A percentile compares a stretch with the other conserved stretches of the same genome.
Conservation (phyloP, 352 stramenopile genomes). For the Phytopythium kandeliae region DNA sequence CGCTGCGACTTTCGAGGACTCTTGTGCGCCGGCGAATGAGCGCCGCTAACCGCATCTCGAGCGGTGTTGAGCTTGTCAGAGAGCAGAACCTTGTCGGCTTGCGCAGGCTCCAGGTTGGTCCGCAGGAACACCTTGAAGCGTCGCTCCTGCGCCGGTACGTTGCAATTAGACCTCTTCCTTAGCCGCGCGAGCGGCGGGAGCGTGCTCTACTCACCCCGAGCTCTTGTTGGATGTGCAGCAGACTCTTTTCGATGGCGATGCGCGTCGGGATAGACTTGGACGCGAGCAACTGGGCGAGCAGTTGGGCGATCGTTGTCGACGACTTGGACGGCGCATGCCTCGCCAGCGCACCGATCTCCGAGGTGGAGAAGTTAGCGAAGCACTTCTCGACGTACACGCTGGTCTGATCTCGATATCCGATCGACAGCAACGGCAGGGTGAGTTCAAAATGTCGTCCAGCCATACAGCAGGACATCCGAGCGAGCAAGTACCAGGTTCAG, state of each 20-base stretch:
- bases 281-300: constrained; percentile 20
- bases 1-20: constrained; percentile 6
- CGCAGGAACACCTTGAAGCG: constrained; percentile 4
- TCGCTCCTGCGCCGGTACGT: constrained; percentile 1
- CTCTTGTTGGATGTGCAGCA: constrained; percentile 25
- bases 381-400: constrained; percentile 60
- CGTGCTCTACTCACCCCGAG: constrained; percentile 27
- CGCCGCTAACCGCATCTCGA: neutral
- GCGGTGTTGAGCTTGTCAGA: neutral
- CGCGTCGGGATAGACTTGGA: constrained; percentile 43
- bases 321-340: constrained; percentile 8
- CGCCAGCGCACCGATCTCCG: constrained; percentile 22
- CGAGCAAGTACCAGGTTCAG: constrained; percentile 46
- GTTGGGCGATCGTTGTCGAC: constrained; percentile 15
- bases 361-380: constrained; percentile 28
- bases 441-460: no score
- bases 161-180: no score
- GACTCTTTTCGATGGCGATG: constrained; percentile 39
- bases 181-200: no score
- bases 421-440: neutral
- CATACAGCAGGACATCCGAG: no score
- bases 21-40: neutral
- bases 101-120: neutral
- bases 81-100: neutral
- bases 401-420: constrained; percentile 17